phyloP scores from a whole-genome alignment of 2,329 filamentous ascomycete species.

The Didymella segeticola region DNA sequence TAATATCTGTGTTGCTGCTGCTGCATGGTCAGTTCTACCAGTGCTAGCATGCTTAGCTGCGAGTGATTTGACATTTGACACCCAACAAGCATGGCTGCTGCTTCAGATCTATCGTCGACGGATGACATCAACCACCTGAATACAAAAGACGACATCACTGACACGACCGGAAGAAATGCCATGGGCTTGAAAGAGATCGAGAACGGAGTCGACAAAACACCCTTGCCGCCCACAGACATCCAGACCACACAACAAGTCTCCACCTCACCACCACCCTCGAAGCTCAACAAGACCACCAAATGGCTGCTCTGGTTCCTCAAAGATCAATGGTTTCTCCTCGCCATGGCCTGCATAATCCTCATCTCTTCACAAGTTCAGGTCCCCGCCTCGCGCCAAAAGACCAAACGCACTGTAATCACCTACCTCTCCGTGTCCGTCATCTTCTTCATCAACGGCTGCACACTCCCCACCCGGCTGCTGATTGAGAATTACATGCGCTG shows the following conservation, averaged over 20 bases:
- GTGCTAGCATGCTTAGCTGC: background rate
- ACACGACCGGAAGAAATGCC: background rate
- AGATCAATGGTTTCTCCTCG: constrained; percentile 71
- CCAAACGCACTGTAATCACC: constrained; percentile 61
- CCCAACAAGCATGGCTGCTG: background rate
- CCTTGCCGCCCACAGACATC: background rate
- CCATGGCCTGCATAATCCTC: constrained; percentile 61
- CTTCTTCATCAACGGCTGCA: constrained; percentile 74
- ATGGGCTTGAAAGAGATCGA: constrained; percentile 1
- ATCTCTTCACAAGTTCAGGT: constrained; percentile 64
- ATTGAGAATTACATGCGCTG: constrained; percentile 68
- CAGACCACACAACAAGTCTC: background rate
- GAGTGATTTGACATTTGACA: background rate
- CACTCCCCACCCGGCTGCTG: constrained; percentile 68
- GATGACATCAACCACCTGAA: background rate
- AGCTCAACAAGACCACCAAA: constrained; percentile 11
- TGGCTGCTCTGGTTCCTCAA: constrained; percentile 50
- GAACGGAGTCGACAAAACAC: background rate
- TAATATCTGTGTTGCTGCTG: background rate
- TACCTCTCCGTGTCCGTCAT: constrained; percentile 74
- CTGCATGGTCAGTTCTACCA: background rate
- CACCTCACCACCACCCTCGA: background rate
- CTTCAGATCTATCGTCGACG: constrained; percentile 2
- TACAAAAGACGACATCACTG: background rate
- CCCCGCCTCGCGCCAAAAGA: constrained; percentile 60